These are phyloP conservation scores for Circinella umbellata DNA, from an alignment of 371 early-diverging fungal species.

Conservation along the genomic window DNA sequence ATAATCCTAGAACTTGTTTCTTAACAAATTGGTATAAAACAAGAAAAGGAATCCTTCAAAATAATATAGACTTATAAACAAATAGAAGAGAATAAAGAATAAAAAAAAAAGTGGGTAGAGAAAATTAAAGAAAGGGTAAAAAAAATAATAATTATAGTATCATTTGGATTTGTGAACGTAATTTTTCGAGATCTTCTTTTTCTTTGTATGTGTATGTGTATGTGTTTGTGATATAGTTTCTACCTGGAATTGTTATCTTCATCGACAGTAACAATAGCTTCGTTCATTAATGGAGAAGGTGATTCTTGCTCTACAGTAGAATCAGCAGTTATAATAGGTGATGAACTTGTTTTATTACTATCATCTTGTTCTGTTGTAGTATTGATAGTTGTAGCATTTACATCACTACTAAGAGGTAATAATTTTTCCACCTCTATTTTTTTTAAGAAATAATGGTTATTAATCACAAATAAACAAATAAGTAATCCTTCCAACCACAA, in stretches of 20 bases:
- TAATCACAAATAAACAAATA: not conserved
- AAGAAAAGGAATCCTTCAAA: conserved; percentile 5
- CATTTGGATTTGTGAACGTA: not conserved
- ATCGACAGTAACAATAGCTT: not conserved
- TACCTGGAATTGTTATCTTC: not conserved
- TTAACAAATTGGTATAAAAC: conserved; percentile 21
- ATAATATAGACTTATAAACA: conserved; percentile 8
- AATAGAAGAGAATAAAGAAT: not conserved
- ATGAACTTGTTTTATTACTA: not conserved
- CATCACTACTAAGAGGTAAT: conserved; percentile 17
- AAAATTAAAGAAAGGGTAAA: conserved; percentile 6
- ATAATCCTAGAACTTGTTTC: conserved; percentile 1
- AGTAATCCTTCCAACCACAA: not conserved
- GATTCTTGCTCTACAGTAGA: not conserved
- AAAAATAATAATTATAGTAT: not conserved
- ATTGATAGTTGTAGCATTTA: conserved; percentile 20
- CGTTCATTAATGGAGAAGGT: not conserved
- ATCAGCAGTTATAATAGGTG: not conserved
- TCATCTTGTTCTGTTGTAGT: conserved; percentile 13
- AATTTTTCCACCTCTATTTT: conserved; percentile 21
- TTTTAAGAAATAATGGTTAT: not conserved
- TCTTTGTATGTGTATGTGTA: not conserved
- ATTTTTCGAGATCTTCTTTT: not conserved
- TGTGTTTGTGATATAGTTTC: not conserved
- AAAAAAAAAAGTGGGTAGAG: not conserved